A percentile compares a stretch with the other conserved stretches of the same genome.
Conservation (phyloP, 352 stramenopile species). For the Phytophthora tentaculata region DNA sequence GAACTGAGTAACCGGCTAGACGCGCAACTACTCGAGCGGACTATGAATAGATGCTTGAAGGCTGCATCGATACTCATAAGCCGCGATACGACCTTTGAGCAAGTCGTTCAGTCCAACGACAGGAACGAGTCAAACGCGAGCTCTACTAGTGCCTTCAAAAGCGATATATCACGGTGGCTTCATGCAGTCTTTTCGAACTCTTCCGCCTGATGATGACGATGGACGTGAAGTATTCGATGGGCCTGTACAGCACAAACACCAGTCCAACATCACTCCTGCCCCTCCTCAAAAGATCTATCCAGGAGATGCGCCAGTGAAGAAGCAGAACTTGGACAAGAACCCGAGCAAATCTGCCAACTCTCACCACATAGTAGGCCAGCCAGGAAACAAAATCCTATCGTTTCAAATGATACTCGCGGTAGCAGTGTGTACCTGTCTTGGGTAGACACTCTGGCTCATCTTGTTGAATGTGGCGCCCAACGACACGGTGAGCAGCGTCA, state of each 20-base stretch:
- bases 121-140: too few species aligned
- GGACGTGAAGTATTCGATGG: not conserved
- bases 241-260: not conserved
- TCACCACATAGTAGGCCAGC: too few species aligned
- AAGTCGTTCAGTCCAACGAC: too few species aligned
- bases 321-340: not conserved
- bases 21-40: too few species aligned
- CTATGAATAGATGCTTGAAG: too few species aligned
- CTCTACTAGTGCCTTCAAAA: too few species aligned
- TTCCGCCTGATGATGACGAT: not conserved
- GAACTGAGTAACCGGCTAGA: too few species aligned
- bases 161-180: too few species aligned
- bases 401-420: not conserved
- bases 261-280: not conserved
- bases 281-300: not conserved
- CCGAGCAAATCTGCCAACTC: not conserved
- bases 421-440: constrained; percentile 12
- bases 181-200: not conserved
- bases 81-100: too few species aligned
- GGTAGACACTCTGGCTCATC: constrained; percentile 35
- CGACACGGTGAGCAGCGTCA: constrained; percentile 37
- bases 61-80: too few species aligned
- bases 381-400: not conserved
- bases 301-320: not conserved
- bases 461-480: constrained; percentile 31